Percentiles rank a stretch among this genome's conserved stretches.
These are phyloP conservation scores for Oidiodendron maius DNA, from an alignment of 495 filamentous ascomycete species.

Conservation along the genomic window DNA sequence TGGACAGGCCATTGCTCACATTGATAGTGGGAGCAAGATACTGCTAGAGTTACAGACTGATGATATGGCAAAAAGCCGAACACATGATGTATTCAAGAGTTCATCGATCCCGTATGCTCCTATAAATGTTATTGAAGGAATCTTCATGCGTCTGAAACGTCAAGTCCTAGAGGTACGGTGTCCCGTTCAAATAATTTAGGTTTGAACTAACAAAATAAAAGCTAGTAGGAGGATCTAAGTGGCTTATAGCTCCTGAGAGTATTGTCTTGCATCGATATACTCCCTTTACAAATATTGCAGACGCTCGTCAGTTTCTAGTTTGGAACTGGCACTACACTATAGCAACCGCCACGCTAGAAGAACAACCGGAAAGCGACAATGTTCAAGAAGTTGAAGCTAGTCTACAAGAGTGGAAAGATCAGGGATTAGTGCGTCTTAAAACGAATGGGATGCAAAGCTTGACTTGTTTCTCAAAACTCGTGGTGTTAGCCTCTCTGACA, in stretches of 20 bases:
- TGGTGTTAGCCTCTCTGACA: background rate
- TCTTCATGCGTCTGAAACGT: slow-evolving; percentile 13
- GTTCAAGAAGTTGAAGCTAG: no score
- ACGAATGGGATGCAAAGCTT: background rate
- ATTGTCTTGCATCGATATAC: no score
- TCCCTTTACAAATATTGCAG: no score
- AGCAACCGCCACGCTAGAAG: no score
- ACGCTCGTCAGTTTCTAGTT: no score
- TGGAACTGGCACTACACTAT: no score
- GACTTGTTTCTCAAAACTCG: background rate
- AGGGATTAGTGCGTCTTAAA: no score
- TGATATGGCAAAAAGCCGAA: background rate
- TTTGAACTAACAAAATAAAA: no score
- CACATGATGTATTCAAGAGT: background rate
- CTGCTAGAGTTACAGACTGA: slow-evolving; percentile 17
- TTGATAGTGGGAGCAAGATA: slow-evolving; percentile 38
- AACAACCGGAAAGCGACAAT: no score
- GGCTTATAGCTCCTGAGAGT: no score
- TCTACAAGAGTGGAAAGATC: no score
- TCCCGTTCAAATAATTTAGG: background rate
- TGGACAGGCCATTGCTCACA: slow-evolving; percentile 34
- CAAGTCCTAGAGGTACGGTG: slow-evolving; percentile 8
- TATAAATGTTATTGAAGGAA: slow-evolving; percentile 1
- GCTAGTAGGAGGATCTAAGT: no score
- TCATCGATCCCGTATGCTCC: slow-evolving; percentile 6